Conservation (phyloP, 2,329 filamentous ascomycete genomes). For the Colletotrichum noveboracense region DNA sequence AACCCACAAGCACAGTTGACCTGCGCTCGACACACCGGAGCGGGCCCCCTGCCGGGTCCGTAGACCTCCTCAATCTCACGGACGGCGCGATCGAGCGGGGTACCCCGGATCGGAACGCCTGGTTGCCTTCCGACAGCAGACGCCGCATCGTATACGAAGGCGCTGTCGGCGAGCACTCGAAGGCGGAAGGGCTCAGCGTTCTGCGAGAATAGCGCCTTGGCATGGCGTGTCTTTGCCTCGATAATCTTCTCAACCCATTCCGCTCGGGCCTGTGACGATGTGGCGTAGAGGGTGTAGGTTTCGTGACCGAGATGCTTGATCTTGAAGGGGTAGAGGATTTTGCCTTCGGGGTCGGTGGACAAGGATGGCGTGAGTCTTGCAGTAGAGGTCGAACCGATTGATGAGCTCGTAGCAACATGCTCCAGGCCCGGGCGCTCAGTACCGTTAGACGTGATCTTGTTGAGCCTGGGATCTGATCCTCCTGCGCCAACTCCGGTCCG, state of each 20-base stretch:
- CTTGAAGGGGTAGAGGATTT: constrained; percentile 90
- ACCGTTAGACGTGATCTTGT: constrained; percentile 58
- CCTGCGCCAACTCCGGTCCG: constrained; percentile 65
- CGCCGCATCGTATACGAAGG: constrained; percentile 79
- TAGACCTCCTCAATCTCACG: constrained; percentile 84
- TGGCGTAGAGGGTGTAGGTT: constrained; percentile 88
- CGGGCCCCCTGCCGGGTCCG: constrained; percentile 71
- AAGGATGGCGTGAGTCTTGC: constrained; percentile 44
- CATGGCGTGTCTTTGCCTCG: constrained; percentile 92
- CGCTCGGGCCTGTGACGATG: constrained; percentile 73
- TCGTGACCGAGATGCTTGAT: constrained; percentile 96
- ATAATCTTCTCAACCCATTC: constrained; percentile 96
- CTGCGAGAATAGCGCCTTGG: constrained; percentile 84
- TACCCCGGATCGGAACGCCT: constrained; percentile 82
- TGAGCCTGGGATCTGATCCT: constrained; percentile 62
- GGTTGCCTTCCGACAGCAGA: constrained; percentile 64
- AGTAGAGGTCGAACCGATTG: constrained; percentile 56
- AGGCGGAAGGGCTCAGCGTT: constrained; percentile 96
- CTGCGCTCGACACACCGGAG: constrained; percentile 80
- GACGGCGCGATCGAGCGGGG: constrained; percentile 89
- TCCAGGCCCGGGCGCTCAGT: constrained; percentile 64
- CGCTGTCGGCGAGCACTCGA: constrained; percentile 88
- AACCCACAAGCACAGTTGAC: constrained; percentile 96
- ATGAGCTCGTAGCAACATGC: constrained; percentile 72
- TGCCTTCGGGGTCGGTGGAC: constrained; percentile 76